These are phyloP conservation scores for Fusarium oxysporum DNA, from an alignment of 2,329 filamentous ascomycete species.

Conservation along the genomic window DNA sequence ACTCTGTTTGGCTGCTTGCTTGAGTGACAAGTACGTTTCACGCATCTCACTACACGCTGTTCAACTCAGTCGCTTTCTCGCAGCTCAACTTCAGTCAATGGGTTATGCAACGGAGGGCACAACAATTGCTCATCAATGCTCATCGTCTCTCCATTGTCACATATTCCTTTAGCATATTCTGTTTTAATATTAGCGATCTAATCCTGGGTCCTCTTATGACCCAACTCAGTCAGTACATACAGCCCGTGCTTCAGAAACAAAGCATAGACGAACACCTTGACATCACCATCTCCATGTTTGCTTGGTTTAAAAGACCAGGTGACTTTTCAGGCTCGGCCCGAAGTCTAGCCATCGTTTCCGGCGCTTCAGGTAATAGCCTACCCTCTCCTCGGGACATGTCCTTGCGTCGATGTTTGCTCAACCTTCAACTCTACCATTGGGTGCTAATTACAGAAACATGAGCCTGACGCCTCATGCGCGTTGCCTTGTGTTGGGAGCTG, in stretches of 20 bases:
- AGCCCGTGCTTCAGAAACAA: constrained; percentile 1
- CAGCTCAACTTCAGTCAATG: not conserved
- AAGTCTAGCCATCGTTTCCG: constrained; percentile 3
- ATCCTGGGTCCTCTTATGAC: not conserved
- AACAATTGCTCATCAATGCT: not conserved
- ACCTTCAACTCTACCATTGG: not conserved
- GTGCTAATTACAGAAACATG: constrained; percentile 14
- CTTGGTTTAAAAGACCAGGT: not conserved
- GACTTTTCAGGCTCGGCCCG: constrained; percentile 13
- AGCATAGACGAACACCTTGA: not conserved
- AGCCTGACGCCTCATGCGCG: constrained; percentile 10
- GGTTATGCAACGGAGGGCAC: not conserved
- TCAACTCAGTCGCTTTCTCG: not conserved
- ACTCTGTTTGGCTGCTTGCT: not conserved
- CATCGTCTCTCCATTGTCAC: not conserved
- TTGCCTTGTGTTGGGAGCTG: not conserved
- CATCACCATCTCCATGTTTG: not conserved
- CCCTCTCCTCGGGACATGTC: constrained; percentile 11
- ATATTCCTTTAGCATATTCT: not conserved
- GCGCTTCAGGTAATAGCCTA: constrained; percentile 15
- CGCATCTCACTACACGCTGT: not conserved
- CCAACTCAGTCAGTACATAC: not conserved
- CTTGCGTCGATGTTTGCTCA: constrained; percentile 25
- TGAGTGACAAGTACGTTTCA: not conserved
- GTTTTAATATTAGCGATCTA: not conserved